Percentiles rank a stretch among this genome's conserved stretches.
These are phyloP conservation scores for Cladosporium sp. DNA, from an alignment of 2,329 filamentous ascomycete species.

Conservation along the genomic window DNA sequence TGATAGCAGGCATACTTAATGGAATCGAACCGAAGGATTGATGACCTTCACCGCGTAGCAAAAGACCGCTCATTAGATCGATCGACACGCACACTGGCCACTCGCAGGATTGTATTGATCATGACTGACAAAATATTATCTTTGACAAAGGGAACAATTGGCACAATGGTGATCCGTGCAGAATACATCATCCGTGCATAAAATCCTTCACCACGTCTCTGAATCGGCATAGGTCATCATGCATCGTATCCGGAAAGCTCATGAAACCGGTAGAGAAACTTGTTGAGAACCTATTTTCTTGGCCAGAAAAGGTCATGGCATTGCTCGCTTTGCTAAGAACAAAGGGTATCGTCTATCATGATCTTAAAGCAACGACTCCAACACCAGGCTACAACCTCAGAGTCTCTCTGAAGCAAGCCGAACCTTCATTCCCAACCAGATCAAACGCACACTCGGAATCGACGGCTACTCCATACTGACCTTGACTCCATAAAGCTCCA, in stretches of 20 bases:
- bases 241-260: background rate
- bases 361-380: background rate
- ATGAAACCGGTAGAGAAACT: background rate
- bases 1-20: background rate
- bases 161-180: background rate
- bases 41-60: background rate
- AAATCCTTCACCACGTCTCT: background rate
- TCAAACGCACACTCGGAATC: background rate
- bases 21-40: background rate
- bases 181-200: background rate
- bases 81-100: background rate
- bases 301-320: background rate
- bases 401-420: background rate
- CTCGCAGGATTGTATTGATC: background rate
- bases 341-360: slow-evolving; percentile 2
- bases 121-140: background rate
- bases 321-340: background rate
- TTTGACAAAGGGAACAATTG: background rate
- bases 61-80: background rate
- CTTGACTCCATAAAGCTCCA: slow-evolving; percentile 54
- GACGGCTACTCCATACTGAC: slow-evolving; percentile 20
- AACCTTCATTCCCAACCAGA: background rate
- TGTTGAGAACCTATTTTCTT: background rate
- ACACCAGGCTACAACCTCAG: background rate
- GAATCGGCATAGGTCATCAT: background rate